These are phyloP conservation scores for Simplicillium aogashimaense DNA, from an alignment of 2,329 filamentous ascomycete species.

Conservation along the genomic window DNA sequence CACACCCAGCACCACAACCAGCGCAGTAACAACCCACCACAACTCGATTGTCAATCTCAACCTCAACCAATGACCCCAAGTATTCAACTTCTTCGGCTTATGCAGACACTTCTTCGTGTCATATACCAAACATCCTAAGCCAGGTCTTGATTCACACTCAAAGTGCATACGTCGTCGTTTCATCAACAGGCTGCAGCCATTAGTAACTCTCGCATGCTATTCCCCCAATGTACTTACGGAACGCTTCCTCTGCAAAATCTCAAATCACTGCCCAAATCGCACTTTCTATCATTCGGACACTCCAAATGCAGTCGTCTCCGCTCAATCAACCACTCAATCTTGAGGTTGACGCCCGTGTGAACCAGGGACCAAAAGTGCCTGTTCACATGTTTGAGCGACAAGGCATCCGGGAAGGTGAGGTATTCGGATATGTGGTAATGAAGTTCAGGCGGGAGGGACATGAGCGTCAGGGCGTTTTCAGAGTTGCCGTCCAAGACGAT, in stretches of 20 bases:
- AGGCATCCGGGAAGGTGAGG: constrained; percentile 60
- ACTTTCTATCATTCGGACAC: constrained; percentile 49
- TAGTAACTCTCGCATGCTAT: not conserved
- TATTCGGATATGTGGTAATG: constrained; percentile 50
- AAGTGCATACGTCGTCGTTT: constrained; percentile 47
- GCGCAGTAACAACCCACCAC: constrained; percentile 36
- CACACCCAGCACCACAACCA: constrained; percentile 30
- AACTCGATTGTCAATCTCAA: constrained; percentile 33
- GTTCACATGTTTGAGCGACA: constrained; percentile 58
- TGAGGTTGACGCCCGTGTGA: constrained; percentile 54
- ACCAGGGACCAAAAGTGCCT: constrained; percentile 55
- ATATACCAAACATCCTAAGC: constrained; percentile 45
- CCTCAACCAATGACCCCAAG: constrained; percentile 33
- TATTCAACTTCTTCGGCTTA: constrained; percentile 29
- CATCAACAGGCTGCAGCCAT: constrained; percentile 39
- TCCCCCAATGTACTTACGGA: constrained; percentile 28
- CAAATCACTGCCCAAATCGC: constrained; percentile 48
- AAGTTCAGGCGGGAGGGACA: constrained; percentile 54
- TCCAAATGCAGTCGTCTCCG: constrained; percentile 53
- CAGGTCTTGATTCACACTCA: constrained; percentile 49
- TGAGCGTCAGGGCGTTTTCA: too few species aligned
- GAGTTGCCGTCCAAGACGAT: too few species aligned
- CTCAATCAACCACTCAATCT: constrained; percentile 60
- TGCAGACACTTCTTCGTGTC: constrained; percentile 38
- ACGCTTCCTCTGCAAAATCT: constrained; percentile 52